Conservation (phyloP, 83 land plant genomes). For the Picea abies region DNA sequence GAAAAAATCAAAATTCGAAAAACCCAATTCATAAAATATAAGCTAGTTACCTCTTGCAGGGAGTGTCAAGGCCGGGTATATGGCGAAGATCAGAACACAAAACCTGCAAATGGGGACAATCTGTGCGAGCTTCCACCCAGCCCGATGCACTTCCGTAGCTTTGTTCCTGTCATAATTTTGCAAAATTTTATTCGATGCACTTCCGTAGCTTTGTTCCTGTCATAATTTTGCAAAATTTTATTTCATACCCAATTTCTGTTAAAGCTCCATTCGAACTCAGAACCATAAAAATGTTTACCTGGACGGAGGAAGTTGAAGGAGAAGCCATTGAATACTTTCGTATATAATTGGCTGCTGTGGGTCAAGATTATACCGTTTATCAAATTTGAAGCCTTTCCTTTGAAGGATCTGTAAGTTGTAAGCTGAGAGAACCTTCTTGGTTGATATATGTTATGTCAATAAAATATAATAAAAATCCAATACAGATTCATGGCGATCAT, state of each 20-base stretch:
- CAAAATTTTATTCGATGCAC: conserved; percentile 24
- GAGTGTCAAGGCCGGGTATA: conserved; percentile 42
- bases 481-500: too few relatives aligned
- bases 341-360: too few relatives aligned
- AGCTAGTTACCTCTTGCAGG: conserved; percentile 39
- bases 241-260: not conserved
- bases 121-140: conserved; percentile 54
- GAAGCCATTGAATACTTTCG: not conserved
- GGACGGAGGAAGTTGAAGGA: not conserved
- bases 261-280: not conserved
- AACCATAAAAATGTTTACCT: not conserved
- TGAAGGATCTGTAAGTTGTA: too few relatives aligned
- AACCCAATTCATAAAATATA: not conserved
- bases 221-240: not conserved
- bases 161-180: conserved; percentile 15
- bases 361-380: too few relatives aligned
- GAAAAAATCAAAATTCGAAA: not conserved
- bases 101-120: conserved; percentile 47
- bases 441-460: too few relatives aligned
- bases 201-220: conserved; percentile 30
- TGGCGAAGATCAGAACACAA: conserved; percentile 54
- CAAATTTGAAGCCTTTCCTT: too few relatives aligned
- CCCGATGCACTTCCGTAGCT: conserved; percentile 46
- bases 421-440: too few relatives aligned
- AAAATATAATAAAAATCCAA: too few relatives aligned